phyloP scores from a whole-genome alignment of 2,329 filamentous ascomycete genomes.

The Stachybotrys elegans region DNA sequence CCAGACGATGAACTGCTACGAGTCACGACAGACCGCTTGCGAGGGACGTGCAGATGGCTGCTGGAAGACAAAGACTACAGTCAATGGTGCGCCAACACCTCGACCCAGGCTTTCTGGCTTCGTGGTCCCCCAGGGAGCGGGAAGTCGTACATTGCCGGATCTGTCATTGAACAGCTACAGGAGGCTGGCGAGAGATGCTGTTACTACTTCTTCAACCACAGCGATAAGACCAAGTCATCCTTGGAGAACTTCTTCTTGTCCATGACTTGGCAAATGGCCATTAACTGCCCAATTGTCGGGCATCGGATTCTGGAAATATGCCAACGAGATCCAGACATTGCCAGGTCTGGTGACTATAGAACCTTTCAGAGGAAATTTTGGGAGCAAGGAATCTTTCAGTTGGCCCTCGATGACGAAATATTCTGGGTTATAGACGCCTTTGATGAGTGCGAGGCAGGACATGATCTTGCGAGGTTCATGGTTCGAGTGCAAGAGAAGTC shows the following conservation, averaged over 20 bases:
- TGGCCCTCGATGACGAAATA: neutral
- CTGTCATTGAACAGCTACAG: neutral
- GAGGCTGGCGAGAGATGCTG: neutral
- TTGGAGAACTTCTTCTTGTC: neutral
- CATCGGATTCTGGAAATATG: neutral
- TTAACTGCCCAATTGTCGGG: neutral
- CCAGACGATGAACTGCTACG: slow-evolving; percentile 1
- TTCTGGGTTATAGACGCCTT: slow-evolving; percentile 1
- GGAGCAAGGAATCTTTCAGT: neutral
- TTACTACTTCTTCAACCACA: slow-evolving; percentile 2
- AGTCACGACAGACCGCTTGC: neutral
- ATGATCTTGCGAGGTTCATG: neutral
- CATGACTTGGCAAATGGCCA: slow-evolving; percentile 1
- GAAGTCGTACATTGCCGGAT: neutral
- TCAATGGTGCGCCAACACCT: neutral
- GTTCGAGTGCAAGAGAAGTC: neutral
- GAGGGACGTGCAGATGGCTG: neutral
- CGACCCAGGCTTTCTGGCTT: neutral
- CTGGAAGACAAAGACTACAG: neutral
- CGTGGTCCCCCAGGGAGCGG: slow-evolving; percentile 1
- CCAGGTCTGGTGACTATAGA: neutral
- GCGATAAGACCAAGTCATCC: neutral
- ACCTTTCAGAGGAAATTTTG: slow-evolving; percentile 3
- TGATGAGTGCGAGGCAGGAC: neutral
- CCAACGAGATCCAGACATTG: slow-evolving; percentile 1